phyloP scores from a whole-genome alignment of 176 grass and related monocot species.

The Puya raimondii region DNA sequence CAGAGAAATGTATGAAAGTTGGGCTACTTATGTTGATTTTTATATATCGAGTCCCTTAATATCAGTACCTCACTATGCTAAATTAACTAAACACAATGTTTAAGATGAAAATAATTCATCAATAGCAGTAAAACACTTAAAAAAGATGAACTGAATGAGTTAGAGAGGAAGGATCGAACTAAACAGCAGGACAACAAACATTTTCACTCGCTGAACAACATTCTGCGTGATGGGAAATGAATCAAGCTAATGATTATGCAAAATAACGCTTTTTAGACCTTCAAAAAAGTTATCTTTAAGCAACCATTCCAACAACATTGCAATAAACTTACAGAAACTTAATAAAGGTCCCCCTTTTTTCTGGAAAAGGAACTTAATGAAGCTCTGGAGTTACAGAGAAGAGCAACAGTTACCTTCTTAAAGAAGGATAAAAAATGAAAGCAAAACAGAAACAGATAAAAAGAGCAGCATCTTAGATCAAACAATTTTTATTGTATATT shows the following conservation, averaged over 20 bases:
- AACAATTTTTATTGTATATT: background rate
- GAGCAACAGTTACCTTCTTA: background rate
- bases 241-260: too few relatives aligned
- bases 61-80: background rate
- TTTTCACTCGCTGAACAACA: background rate
- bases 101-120: background rate
- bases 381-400: background rate
- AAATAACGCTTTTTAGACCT: too few relatives aligned
- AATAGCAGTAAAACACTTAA: too few relatives aligned
- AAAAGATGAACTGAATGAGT: background rate
- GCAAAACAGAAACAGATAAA: background rate
- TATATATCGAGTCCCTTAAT: background rate
- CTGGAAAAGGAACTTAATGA: background rate
- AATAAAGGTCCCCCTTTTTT: too few relatives aligned
- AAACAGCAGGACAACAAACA: background rate
- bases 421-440: background rate
- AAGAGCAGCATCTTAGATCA: background rate
- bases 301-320: background rate
- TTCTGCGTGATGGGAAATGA: background rate
- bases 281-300: too few relatives aligned
- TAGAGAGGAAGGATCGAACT: background rate
- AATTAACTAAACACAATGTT: background rate
- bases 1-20: background rate
- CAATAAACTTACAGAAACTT: background rate
- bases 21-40: background rate